A percentile compares a stretch with the other conserved stretches of the same genome.
phyloP scores from a whole-genome alignment of 805 yeast species.

The Candida khao-thaluensis region DNA sequence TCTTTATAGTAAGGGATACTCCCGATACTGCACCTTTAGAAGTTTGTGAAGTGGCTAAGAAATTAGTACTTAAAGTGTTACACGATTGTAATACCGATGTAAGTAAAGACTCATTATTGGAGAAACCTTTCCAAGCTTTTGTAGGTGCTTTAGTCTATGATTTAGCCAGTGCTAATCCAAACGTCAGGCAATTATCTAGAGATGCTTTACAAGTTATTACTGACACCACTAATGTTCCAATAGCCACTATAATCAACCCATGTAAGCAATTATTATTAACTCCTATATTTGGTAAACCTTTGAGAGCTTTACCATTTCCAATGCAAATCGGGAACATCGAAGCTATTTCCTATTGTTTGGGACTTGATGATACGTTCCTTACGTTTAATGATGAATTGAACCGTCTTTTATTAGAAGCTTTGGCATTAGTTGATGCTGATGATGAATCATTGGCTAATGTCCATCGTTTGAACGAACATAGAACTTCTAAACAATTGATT shows the following conservation, averaged over 20 bases:
- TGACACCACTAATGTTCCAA: constrained; percentile 64
- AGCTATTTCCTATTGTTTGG: constrained; percentile 89
- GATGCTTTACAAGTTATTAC: constrained; percentile 65
- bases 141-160: constrained; percentile 91
- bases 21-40: constrained; percentile 83
- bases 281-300: constrained; percentile 95
- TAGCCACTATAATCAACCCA: constrained; percentile 74
- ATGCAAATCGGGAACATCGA: constrained; percentile 99
- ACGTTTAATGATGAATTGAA: constrained; percentile 87
- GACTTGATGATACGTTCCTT: constrained; percentile 75
- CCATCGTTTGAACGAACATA: constrained; percentile 79
- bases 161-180: constrained; percentile 80
- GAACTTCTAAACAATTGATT: constrained; percentile 84
- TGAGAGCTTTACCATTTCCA: constrained; percentile 94
- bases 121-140: constrained; percentile 75
- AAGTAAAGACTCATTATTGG: constrained; percentile 58
- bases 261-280: constrained; percentile 80
- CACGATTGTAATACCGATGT: constrained; percentile 62
- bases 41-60: constrained; percentile 71
- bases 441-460: constrained; percentile 92
- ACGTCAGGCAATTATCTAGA: constrained; percentile 81
- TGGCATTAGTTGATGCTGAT: constrained; percentile 95
- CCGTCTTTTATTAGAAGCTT: constrained; percentile 81
- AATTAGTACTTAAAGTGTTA: constrained; percentile 62
- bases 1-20: constrained; percentile 87